A percentile compares a stretch with the other conserved stretches of the same genome.
Evolutionary conservation across 2,329 filamentous ascomycete species (phyloP).

Genomic region (Curvularia sp.): DNA sequence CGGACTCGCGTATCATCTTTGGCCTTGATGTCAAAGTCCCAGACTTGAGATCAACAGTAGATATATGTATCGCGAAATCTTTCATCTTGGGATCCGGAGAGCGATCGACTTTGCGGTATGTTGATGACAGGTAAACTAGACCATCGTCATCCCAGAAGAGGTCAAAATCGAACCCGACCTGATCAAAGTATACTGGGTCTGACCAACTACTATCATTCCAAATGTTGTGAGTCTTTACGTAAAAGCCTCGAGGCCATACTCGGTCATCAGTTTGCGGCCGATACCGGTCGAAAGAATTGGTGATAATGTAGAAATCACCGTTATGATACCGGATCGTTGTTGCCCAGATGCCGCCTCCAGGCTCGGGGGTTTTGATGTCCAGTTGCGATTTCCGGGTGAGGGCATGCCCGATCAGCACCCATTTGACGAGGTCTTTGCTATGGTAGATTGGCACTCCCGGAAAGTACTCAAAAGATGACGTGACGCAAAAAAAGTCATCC

Average conservation of each 20-base stretch:
- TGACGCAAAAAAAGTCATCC: slow-evolving; percentile 57
- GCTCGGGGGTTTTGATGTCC: slow-evolving; percentile 37
- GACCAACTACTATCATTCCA: slow-evolving; percentile 28
- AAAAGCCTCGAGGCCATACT: slow-evolving; percentile 60
- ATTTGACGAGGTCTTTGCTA: slow-evolving; percentile 59
- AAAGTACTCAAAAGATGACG: slow-evolving; percentile 61
- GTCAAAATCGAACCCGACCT: slow-evolving; percentile 35
- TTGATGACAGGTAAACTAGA: slow-evolving; percentile 53
- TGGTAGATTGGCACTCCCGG: slow-evolving; percentile 62
- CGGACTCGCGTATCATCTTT: slow-evolving; percentile 35
- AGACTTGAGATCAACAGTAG: slow-evolving; percentile 41
- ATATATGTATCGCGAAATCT: slow-evolving; percentile 42
- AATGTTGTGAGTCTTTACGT: slow-evolving; percentile 34
- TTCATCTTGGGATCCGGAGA: slow-evolving; percentile 26
- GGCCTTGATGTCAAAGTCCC: slow-evolving; percentile 29
- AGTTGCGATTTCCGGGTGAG: slow-evolving; percentile 49
- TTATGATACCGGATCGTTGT: slow-evolving; percentile 31
- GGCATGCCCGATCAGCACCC: slow-evolving; percentile 55
- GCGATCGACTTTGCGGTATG: slow-evolving; percentile 24
- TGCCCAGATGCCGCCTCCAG: slow-evolving; percentile 33
- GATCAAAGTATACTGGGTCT: slow-evolving; percentile 35
- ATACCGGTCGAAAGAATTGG: slow-evolving; percentile 35
- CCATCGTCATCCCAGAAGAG: slow-evolving; percentile 64
- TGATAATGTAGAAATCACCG: slow-evolving; percentile 30
- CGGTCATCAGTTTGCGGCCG: slow-evolving; percentile 36